Evolutionary conservation across 164 flowering plant genomes (phyloP).

Genomic region (Santalum album): DNA sequence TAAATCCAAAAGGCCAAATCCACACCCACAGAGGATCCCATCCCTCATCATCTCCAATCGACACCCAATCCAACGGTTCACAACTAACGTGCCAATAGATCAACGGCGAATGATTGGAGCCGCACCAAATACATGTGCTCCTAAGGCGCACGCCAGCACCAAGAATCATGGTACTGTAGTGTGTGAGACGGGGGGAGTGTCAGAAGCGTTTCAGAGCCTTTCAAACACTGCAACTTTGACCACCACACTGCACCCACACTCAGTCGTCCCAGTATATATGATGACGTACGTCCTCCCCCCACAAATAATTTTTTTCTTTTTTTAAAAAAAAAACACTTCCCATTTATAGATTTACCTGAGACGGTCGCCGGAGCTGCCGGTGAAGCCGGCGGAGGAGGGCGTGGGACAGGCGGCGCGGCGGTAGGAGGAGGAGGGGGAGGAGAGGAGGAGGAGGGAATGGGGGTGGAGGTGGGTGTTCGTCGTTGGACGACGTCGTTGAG

Average conservation of each 20-base stretch:
- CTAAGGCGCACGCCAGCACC: neutral
- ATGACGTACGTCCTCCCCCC: neutral
- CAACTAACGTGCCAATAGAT: neutral
- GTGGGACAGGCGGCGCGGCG: too few species aligned
- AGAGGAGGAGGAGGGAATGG: conserved; percentile 2
- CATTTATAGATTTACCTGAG: conserved; percentile 13
- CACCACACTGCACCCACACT: neutral
- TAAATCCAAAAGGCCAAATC: too few species aligned
- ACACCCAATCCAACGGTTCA: too few species aligned
- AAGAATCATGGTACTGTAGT: neutral
- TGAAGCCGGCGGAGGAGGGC: conserved; percentile 1
- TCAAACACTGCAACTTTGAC: conserved; percentile 19
- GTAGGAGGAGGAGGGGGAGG: conserved; percentile 3
- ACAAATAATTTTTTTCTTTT: neutral
- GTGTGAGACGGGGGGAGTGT: neutral
- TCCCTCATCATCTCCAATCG: too few species aligned
- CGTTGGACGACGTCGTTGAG: conserved; percentile 23
- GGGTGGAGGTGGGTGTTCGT: conserved; percentile 1
- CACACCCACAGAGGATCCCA: too few species aligned
- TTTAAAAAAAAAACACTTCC: too few species aligned
- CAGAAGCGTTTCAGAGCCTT: conserved; percentile 2
- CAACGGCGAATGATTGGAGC: neutral
- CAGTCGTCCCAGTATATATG: neutral
- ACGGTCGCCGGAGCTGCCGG: conserved; percentile 10
- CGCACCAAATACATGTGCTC: neutral